Conservation (phyloP, 495 filamentous ascomycete species). For the Lophiostoma macrostomum region DNA sequence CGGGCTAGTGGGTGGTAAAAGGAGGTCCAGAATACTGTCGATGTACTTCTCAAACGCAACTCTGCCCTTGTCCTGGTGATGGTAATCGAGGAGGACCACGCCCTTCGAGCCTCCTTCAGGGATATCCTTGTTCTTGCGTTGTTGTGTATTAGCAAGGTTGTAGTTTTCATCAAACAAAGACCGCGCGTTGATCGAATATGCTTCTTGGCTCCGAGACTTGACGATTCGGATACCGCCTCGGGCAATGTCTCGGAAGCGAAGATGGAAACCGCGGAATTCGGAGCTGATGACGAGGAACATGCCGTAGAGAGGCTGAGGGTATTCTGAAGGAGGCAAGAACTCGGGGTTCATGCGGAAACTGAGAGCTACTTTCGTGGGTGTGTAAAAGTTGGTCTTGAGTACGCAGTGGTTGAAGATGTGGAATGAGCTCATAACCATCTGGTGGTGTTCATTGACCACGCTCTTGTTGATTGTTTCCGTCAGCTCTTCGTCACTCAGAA, state of each 20-base stretch:
- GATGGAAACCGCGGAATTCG: constrained; percentile 94
- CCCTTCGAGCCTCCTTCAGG: constrained; percentile 99
- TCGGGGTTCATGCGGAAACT: constrained; percentile 89
- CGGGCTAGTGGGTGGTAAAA: constrained; percentile 82
- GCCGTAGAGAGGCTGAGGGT: constrained; percentile 88
- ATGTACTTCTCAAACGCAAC: constrained; percentile 99
- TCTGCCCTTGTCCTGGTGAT: constrained; percentile 85
- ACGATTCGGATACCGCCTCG: constrained; percentile 97
- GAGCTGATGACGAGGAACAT: constrained; percentile 99
- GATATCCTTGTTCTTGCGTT: constrained; percentile 99
- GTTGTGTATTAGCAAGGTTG: constrained; percentile 94
- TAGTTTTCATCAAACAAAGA: constrained; percentile 98
- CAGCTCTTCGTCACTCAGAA: constrained; percentile 74
- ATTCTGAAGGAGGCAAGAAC: constrained; percentile 89
- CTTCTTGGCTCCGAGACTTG: constrained; percentile 92
- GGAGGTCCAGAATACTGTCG: constrained; percentile 91
- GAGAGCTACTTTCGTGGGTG: constrained; percentile 94
- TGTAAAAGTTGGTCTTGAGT: constrained; percentile 99
- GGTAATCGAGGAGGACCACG: constrained; percentile 88
- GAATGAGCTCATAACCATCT: constrained; percentile 98
- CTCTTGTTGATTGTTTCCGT: constrained; percentile 77
- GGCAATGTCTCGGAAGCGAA: constrained; percentile 95
- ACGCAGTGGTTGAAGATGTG: constrained; percentile 86
- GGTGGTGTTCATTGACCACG: constrained; percentile 88
- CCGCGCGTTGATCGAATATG: constrained; percentile 92